phyloP scores from a whole-genome alignment of 2,329 filamentous ascomycete species.

The Monilinia polystroma region DNA sequence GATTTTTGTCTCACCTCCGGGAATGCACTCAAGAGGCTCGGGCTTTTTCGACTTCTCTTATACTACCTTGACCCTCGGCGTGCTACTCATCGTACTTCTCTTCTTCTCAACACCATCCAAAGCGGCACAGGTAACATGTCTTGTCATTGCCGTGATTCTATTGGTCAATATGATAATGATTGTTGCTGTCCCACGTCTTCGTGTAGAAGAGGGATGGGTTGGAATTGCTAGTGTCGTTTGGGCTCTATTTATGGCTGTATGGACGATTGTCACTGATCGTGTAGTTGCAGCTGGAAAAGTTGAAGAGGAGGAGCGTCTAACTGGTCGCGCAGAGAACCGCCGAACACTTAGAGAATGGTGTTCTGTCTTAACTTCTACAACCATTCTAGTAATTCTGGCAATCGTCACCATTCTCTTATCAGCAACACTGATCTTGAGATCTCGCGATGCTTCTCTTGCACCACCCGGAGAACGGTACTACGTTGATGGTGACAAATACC shows the following conservation, averaged over 20 bases:
- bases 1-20: slow-evolving; percentile 85
- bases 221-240: slow-evolving; percentile 84
- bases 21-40: slow-evolving; percentile 82
- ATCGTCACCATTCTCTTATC: slow-evolving; percentile 73
- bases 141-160: slow-evolving; percentile 65
- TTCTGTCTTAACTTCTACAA: slow-evolving; percentile 71
- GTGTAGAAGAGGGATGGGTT: slow-evolving; percentile 85
- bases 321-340: slow-evolving; percentile 81
- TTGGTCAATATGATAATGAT: slow-evolving; percentile 78
- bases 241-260: slow-evolving; percentile 76
- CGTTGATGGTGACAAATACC: slow-evolving; percentile 82
- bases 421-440: slow-evolving; percentile 73
- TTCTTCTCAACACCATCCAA: slow-evolving; percentile 88
- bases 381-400: slow-evolving; percentile 68
- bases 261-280: slow-evolving; percentile 75
- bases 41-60: slow-evolving; percentile 89
- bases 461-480: slow-evolving; percentile 73
- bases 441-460: slow-evolving; percentile 72
- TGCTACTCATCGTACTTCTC: slow-evolving; percentile 72
- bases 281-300: slow-evolving; percentile 88
- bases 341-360: slow-evolving; percentile 82
- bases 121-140: slow-evolving; percentile 70
- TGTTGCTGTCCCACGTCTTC: slow-evolving; percentile 68
- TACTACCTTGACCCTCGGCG: slow-evolving; percentile 72
- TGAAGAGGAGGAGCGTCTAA: slow-evolving; percentile 90